These are phyloP conservation scores for Lumnitzera racemosa DNA, from an alignment of 345 rosid species.

Conservation along the genomic window DNA sequence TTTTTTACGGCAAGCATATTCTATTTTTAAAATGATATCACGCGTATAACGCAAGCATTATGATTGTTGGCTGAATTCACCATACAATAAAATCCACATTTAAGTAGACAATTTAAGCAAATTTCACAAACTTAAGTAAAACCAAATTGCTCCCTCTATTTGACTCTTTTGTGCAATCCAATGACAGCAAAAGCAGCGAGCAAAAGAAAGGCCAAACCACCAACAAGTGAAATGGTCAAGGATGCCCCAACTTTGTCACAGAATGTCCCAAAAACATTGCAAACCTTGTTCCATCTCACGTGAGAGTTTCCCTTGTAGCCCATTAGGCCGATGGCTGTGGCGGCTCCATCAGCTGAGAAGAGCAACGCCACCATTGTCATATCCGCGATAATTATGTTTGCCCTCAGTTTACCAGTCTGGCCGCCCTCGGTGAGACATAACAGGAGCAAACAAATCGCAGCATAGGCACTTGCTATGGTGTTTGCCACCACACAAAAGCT, in stretches of 20 bases:
- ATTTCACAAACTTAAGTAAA: neutral
- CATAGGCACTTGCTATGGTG: constrained; percentile 50
- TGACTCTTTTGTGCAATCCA: neutral
- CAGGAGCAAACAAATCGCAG: constrained; percentile 33
- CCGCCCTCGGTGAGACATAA: constrained; percentile 14
- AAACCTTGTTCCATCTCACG: constrained; percentile 52
- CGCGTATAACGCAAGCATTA: too few relatives aligned
- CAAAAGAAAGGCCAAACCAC: constrained; percentile 30
- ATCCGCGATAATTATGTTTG: constrained; percentile 25
- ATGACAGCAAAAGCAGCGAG: constrained; percentile 1
- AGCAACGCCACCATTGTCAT: constrained; percentile 46
- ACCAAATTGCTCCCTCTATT: neutral
- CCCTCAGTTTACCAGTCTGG: neutral
- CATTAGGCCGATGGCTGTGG: constrained; percentile 44
- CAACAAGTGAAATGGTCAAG: constrained; percentile 26
- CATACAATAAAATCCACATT: neutral
- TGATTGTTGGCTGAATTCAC: neutral
- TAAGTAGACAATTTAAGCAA: neutral
- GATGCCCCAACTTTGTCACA: constrained; percentile 40
- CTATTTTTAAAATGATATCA: too few relatives aligned
- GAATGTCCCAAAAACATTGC: constrained; percentile 46
- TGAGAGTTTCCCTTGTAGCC: constrained; percentile 60
- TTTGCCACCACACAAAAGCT: constrained; percentile 53
- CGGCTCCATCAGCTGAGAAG: constrained; percentile 51
- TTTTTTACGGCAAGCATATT: too few relatives aligned